These are phyloP conservation scores for Aspergillus caelatus DNA, from an alignment of 2,329 filamentous ascomycete species.

Conservation along the genomic window DNA sequence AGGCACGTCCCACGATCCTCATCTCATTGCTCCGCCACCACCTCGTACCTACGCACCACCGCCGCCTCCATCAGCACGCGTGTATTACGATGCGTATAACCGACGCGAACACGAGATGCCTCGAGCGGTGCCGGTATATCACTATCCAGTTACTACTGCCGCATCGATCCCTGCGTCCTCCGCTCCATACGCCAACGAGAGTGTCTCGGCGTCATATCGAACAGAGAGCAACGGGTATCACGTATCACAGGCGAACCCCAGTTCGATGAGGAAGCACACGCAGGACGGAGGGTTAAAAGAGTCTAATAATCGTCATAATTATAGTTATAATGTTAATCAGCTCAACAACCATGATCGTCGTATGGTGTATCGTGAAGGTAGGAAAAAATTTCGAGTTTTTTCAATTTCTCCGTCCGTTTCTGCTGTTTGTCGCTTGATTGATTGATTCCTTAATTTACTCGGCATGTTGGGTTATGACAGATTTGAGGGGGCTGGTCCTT, in stretches of 20 bases:
- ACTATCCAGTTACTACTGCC: conserved; percentile 6
- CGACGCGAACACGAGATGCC: conserved; percentile 18
- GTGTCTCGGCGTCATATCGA: conserved; percentile 26
- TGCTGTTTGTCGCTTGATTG: background rate
- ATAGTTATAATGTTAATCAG: conserved; percentile 14
- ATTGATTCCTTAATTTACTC: background rate
- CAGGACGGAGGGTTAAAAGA: conserved; percentile 16
- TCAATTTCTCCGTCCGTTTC: conserved; percentile 10
- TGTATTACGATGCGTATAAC: conserved; percentile 12
- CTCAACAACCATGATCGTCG: conserved; percentile 20
- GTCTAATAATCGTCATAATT: conserved; percentile 11
- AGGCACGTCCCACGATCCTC: conserved; percentile 33
- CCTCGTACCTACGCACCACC: conserved; percentile 14
- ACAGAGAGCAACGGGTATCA: conserved; percentile 26
- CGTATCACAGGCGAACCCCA: conserved; percentile 25
- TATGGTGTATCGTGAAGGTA: conserved; percentile 33
- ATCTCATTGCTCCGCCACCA: conserved; percentile 25
- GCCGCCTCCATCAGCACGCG: conserved; percentile 8
- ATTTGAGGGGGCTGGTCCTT: background rate
- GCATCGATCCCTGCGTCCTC: conserved; percentile 11
- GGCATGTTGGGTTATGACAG: background rate
- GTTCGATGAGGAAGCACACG: conserved; percentile 23
- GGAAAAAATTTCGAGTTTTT: conserved; percentile 11
- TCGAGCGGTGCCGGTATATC: conserved; percentile 16
- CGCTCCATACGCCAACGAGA: conserved; percentile 17